phyloP scores from a whole-genome alignment of 1,284 basidiomycete genomes.

The Papiliotrema nemorosa region DNA sequence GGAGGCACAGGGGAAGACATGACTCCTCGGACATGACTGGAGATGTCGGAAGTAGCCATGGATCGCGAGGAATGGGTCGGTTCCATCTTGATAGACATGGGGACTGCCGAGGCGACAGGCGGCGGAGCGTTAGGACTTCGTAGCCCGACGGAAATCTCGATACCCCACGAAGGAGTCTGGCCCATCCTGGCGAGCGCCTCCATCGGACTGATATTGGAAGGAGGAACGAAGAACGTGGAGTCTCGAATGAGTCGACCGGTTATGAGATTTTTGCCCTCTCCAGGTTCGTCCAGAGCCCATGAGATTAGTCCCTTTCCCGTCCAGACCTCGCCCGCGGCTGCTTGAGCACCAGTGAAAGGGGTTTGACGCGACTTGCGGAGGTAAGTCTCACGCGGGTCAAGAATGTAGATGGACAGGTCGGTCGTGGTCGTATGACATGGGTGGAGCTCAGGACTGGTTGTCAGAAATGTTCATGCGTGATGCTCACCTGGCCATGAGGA shows the following conservation, averaged over 20 bases:
- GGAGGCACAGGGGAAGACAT: not conserved
- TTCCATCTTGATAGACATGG: not conserved
- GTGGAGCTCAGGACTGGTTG: slow-evolving; percentile 40
- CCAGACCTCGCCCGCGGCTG: slow-evolving; percentile 27
- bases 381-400: slow-evolving; percentile 45
- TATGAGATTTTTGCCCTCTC: slow-evolving; percentile 42
- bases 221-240: slow-evolving; percentile 14
- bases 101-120: not conserved
- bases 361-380: slow-evolving; percentile 31
- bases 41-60: slow-evolving; percentile 1
- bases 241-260: slow-evolving; percentile 35
- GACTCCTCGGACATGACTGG: not conserved
- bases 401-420: slow-evolving; percentile 43
- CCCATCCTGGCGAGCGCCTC: slow-evolving; percentile 31
- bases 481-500: slow-evolving; percentile 38
- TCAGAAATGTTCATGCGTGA: not conserved
- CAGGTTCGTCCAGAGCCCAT: slow-evolving; percentile 41
- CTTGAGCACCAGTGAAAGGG: slow-evolving; percentile 9
- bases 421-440: slow-evolving; percentile 26
- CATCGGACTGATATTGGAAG: slow-evolving; percentile 17
- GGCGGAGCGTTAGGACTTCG: slow-evolving; percentile 12
- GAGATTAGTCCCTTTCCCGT: slow-evolving; percentile 43
- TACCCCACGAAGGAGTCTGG: slow-evolving; percentile 32
- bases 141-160: slow-evolving; percentile 39
- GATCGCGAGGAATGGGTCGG: not conserved